Conservation (phyloP, 2,329 filamentous ascomycete species). For the Fusarium irregulare region DNA sequence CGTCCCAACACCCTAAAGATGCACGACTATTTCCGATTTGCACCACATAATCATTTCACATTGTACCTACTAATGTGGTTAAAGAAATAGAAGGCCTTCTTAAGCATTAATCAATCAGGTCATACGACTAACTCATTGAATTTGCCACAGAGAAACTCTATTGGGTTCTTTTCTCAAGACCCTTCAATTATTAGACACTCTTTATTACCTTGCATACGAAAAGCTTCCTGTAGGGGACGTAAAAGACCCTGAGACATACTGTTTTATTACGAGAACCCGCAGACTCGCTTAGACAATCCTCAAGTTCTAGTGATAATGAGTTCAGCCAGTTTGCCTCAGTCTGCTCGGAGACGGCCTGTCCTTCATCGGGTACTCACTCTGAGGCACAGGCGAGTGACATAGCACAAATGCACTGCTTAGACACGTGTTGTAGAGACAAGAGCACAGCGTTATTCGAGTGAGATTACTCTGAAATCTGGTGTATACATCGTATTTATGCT, state of each 20-base stretch:
- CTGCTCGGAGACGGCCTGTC: slow-evolving; percentile 22
- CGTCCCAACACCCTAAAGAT: neutral
- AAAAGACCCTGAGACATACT: slow-evolving; percentile 29
- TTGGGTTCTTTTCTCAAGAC: neutral
- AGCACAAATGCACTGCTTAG: slow-evolving; percentile 18
- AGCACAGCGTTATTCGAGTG: slow-evolving; percentile 20
- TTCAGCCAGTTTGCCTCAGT: slow-evolving; percentile 27
- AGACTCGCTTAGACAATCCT: slow-evolving; percentile 42
- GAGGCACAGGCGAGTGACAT: slow-evolving; percentile 32
- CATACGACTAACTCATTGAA: neutral
- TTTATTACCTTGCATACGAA: neutral
- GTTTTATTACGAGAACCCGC: slow-evolving; percentile 27
- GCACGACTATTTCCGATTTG: neutral
- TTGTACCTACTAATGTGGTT: too few species aligned
- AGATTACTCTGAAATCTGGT: slow-evolving; percentile 11
- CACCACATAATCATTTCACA: neutral
- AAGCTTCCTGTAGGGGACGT: neutral
- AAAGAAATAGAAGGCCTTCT: neutral
- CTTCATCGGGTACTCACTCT: slow-evolving; percentile 34
- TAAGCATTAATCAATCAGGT: neutral
- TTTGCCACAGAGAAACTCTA: neutral
- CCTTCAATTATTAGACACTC: neutral
- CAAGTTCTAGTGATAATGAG: slow-evolving; percentile 1
- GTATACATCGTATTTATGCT: slow-evolving; percentile 7
- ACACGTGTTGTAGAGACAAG: slow-evolving; percentile 38